Percentiles rank a stretch among this genome's conserved stretches.
These are phyloP conservation scores for Capsicum rhomboideum DNA, from an alignment of 257 asterid species.

Conservation along the genomic window DNA sequence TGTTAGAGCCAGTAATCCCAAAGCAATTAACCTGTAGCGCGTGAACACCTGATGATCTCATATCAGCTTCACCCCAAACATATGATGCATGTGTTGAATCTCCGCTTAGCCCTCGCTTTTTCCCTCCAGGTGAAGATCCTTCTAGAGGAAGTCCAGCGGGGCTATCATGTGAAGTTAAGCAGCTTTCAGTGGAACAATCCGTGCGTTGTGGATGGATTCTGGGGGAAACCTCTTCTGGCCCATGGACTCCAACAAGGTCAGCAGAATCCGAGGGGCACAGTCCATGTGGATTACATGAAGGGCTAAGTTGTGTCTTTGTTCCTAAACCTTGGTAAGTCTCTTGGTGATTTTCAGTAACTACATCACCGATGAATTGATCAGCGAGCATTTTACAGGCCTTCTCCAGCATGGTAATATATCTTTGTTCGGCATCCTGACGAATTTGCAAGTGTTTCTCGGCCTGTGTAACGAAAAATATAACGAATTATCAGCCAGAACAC, in stretches of 20 bases:
- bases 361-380: slow-evolving; percentile 58
- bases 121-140: slow-evolving; percentile 46
- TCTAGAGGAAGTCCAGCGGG: slow-evolving; percentile 46
- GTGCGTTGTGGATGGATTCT: slow-evolving; percentile 33
- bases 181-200: slow-evolving; percentile 70
- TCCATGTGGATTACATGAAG: slow-evolving; percentile 14
- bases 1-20: slow-evolving; percentile 24
- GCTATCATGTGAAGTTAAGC: slow-evolving; percentile 73
- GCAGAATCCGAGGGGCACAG: slow-evolving; percentile 35
- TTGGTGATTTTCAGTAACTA: slow-evolving; percentile 22
- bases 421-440: slow-evolving; percentile 67
- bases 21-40: slow-evolving; percentile 27
- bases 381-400: slow-evolving; percentile 74
- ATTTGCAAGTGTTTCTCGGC: slow-evolving; percentile 78
- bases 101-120: slow-evolving; percentile 31
- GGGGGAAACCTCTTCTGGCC: slow-evolving; percentile 28
- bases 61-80: slow-evolving; percentile 45
- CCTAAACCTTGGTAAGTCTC: slow-evolving; percentile 32
- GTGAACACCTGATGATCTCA: slow-evolving; percentile 29
- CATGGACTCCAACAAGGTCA: slow-evolving; percentile 20
- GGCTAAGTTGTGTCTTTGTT: slow-evolving; percentile 13
- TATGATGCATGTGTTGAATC: slow-evolving; percentile 38
- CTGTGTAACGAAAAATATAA: slow-evolving; percentile 25
- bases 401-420: slow-evolving; percentile 72
- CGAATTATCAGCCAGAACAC: neutral